Evolutionary conservation across 2,329 filamentous ascomycete genomes (phyloP), one percentile per base, ranked within the genome.

Genomic region (Fusarium avenaceum): DNA sequence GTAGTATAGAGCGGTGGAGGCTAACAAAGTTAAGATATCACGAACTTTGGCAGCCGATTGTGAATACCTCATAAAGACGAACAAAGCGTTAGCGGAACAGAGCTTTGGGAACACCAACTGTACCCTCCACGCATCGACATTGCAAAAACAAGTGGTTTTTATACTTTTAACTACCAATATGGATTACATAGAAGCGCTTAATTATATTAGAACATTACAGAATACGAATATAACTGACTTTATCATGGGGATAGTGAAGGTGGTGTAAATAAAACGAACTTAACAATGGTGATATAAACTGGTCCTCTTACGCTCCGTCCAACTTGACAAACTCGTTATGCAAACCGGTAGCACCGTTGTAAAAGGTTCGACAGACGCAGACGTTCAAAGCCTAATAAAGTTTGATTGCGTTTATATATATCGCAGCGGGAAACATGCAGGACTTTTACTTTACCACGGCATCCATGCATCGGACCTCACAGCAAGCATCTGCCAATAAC

Each of bases 401-500:
- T 17, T 35, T 17, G 17, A 35, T 17, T 35, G 3, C 6, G 4
- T 30, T 30, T 30, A 4, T 30, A 30, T 30, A 11, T 30, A 4
- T 13, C 28, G 10, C 28, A 30, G 11, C 28, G 28, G 28, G 28
- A 30, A 30, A 10, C 28, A 30, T 38, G 15, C 9, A n/a, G 7
- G 17, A 24, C 24, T 24, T 24, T 24, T 24, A 24, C 24, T 24
- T 24, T 24, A 24, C 33, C n/a, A n/a, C 17, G 33, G 15, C 8
- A 38, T 38, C 33, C 22, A 63, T 40, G 32, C 17, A 49, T 62
- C 11, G 43, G 32, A 48, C 52, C 35, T 42, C 35, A 35, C 22
- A 49, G 47, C 19, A n/a, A 17, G 10, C 52, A 54, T 58, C 67
- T 68, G 47, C 42, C 58, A 44, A 40, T 46, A 43, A 50, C 57